Evolutionary conservation across 164 flowering plant genomes (phyloP).

Genomic region (Cinnamomum micranthum): DNA sequence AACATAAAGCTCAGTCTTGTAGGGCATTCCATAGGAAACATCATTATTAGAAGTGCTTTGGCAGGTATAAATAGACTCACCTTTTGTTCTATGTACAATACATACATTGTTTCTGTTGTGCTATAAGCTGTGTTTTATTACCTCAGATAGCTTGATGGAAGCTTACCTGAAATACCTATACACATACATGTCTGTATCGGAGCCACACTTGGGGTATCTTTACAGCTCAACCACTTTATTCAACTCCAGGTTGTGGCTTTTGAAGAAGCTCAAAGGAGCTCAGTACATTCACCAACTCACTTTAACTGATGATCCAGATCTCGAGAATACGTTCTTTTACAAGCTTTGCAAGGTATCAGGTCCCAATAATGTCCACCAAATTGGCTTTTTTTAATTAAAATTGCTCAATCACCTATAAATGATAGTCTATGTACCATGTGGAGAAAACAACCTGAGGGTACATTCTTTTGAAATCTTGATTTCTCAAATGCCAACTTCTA

Average conservation of each 20-base stretch:
- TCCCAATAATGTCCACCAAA: not conserved
- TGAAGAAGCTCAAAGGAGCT: conserved; percentile 85
- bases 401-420: not conserved
- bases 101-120: not conserved
- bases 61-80: conserved; percentile 40
- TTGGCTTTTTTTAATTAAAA: too few relatives aligned
- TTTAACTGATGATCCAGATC: conserved; percentile 86
- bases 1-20: conserved; percentile 89
- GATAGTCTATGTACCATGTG: not conserved
- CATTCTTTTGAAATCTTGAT: too few relatives aligned
- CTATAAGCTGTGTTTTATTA: conserved; percentile 12
- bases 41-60: conserved; percentile 82
- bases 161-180: conserved; percentile 68
- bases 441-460: not conserved
- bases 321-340: conserved; percentile 85
- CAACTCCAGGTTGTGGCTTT: conserved; percentile 90
- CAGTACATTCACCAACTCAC: conserved; percentile 96
- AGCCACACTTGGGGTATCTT: conserved; percentile 96
- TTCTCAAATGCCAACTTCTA: not conserved
- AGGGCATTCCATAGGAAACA: conserved; percentile 96
- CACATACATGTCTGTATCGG: conserved; percentile 88
- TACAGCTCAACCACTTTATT: conserved; percentile 91
- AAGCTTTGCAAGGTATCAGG: conserved; percentile 76
- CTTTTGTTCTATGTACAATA: not conserved
- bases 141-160: conserved; percentile 80